A percentile compares a stretch with the other conserved stretches of the same genome.
phyloP scores from a whole-genome alignment of 2,329 filamentous ascomycete species.

The Pleoardoris graminearum region DNA sequence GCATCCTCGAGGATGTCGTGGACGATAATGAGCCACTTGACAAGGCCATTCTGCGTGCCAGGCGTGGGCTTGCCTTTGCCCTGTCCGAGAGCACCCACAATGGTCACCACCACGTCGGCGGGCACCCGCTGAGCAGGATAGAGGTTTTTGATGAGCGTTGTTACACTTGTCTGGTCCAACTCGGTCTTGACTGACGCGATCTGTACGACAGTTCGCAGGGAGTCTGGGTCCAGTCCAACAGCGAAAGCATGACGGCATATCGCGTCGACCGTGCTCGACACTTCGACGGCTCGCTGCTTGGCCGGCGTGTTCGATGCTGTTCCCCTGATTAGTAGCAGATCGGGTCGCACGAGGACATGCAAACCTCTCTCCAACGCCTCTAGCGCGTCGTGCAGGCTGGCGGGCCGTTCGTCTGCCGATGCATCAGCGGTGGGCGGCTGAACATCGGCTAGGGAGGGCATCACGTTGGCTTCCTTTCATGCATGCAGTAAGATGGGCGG shows the following conservation, averaged over 20 bases:
- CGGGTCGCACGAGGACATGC: constrained; percentile 23
- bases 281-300: constrained; percentile 66
- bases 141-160: constrained; percentile 70
- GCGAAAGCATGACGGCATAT: constrained; percentile 68
- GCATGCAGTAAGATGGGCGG: constrained; percentile 27
- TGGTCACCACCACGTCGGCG: constrained; percentile 62
- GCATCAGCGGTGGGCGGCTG: constrained; percentile 27
- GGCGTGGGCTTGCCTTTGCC: constrained; percentile 75
- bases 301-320: constrained; percentile 54
- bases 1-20: constrained; percentile 71
- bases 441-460: constrained; percentile 34
- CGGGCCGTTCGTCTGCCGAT: constrained; percentile 32
- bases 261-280: constrained; percentile 66
- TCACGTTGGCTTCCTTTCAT: constrained; percentile 28
- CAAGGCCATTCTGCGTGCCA: constrained; percentile 68
- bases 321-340: constrained; percentile 25
- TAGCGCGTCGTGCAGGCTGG: constrained; percentile 39
- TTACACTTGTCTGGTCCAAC: constrained; percentile 75
- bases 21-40: constrained; percentile 79
- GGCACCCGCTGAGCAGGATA: constrained; percentile 72
- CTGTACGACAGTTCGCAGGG: constrained; percentile 66
- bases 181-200: constrained; percentile 68
- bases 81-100: constrained; percentile 76
- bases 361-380: constrained; percentile 42
- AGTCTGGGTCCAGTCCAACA: constrained; percentile 64